These are phyloP conservation scores for Leptographium galeiforme DNA, from an alignment of 2,329 filamentous ascomycete species.

Conservation along the genomic window DNA sequence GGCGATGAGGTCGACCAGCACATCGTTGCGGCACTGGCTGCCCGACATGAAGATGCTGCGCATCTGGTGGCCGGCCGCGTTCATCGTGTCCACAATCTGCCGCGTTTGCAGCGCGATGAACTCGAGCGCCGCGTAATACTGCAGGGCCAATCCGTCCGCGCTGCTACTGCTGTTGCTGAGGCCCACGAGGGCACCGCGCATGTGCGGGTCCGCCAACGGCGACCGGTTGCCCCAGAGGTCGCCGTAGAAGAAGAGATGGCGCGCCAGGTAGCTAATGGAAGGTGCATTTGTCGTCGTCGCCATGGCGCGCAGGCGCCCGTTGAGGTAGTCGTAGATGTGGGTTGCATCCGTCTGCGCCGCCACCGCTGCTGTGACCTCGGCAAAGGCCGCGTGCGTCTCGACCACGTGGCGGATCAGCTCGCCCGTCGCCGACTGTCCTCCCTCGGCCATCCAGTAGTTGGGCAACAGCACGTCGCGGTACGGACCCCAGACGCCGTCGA, in stretches of 20 bases:
- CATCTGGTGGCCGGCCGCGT: conserved; percentile 74
- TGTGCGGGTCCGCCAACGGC: conserved; percentile 80
- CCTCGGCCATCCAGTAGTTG: conserved; percentile 92
- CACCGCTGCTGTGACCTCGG: conserved; percentile 56
- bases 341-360: conserved; percentile 69
- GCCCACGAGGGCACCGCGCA: conserved; percentile 83
- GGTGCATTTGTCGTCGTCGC: conserved; percentile 56
- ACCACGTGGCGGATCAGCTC: conserved; percentile 89
- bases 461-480: conserved; percentile 91
- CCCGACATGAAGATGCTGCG: conserved; percentile 97
- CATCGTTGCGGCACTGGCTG: conserved; percentile 88
- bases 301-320: conserved; percentile 71
- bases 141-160: conserved; percentile 72
- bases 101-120: conserved; percentile 95
- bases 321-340: conserved; percentile 92
- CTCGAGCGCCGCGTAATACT: conserved; percentile 95
- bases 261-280: conserved; percentile 69
- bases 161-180: conserved; percentile 68
- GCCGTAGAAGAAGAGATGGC: conserved; percentile 97
- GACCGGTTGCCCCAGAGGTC: conserved; percentile 95
- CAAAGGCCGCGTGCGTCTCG: conserved; percentile 85
- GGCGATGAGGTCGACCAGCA: conserved; percentile 83
- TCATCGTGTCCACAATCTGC: conserved; percentile 93
- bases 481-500: conserved; percentile 91
- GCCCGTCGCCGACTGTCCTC: conserved; percentile 90